A percentile compares a stretch with the other conserved stretches of the same genome.
These are phyloP conservation scores for Artemisia tridentata DNA, from an alignment of 129 eudicot species.

Conservation along the genomic window DNA sequence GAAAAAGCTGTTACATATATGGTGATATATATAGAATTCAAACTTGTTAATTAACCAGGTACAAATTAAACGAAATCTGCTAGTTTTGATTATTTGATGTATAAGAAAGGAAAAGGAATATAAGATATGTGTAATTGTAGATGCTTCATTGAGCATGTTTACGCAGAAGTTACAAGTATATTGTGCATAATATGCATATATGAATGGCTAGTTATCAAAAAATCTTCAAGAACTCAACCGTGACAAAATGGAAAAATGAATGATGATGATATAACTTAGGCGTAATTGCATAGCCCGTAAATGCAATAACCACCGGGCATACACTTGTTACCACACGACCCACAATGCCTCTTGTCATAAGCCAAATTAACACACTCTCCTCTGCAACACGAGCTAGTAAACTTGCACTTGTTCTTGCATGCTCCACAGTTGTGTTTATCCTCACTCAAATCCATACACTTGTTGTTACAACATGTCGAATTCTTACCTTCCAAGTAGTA, in stretches of 20 bases:
- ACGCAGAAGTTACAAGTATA: neutral
- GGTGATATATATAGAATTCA: no score
- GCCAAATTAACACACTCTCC: slow-evolving; percentile 61
- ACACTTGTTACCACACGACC: slow-evolving; percentile 59
- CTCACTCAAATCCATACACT: slow-evolving; percentile 49
- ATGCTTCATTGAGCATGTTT: neutral
- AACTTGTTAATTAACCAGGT: no score
- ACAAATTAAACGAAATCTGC: no score
- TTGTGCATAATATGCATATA: neutral
- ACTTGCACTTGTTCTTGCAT: slow-evolving; percentile 62
- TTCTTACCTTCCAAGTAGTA: slow-evolving; percentile 40
- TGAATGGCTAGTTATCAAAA: slow-evolving; percentile 13
- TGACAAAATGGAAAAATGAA: neutral
- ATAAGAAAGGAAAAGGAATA: neutral
- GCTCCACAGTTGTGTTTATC: slow-evolving; percentile 60
- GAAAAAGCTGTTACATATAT: no score
- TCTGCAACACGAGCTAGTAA: slow-evolving; percentile 45
- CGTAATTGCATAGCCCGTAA: slow-evolving; percentile 66
- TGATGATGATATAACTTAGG: slow-evolving; percentile 29
- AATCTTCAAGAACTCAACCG: neutral
- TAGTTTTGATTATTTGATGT: neutral
- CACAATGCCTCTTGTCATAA: slow-evolving; percentile 73
- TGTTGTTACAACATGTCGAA: slow-evolving; percentile 67
- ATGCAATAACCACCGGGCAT: slow-evolving; percentile 48
- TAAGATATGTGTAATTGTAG: neutral